Conservation (phyloP, 202 grass and related monocot genomes). For the Bolboschoenoplectus hybrid region DNA sequence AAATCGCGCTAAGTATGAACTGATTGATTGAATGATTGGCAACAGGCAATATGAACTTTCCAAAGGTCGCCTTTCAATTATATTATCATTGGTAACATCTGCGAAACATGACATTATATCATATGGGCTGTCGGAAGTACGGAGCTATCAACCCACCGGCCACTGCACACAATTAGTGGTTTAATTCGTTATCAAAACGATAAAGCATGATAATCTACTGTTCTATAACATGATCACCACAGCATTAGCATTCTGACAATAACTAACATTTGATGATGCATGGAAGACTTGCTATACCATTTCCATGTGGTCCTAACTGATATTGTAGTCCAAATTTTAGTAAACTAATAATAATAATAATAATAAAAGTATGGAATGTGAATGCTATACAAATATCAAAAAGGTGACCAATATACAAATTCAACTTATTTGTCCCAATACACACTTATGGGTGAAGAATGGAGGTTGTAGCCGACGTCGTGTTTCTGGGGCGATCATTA, state of each 20-base stretch:
- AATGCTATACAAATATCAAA: not conserved
- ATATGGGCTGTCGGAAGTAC: not conserved
- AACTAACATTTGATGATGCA: not conserved
- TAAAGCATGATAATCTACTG: not conserved
- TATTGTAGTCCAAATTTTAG: not conserved
- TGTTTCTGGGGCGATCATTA: not conserved
- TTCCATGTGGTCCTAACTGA: not conserved
- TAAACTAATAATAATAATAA: not conserved
- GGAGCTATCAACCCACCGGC: not conserved
- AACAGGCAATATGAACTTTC: not conserved
- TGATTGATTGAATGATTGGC: not conserved
- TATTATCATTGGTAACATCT: not conserved
- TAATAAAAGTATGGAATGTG: not conserved
- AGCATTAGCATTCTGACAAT: not conserved
- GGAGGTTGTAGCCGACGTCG: not conserved
- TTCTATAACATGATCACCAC: not conserved
- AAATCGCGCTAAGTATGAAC: too few species aligned
- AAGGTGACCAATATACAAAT: slow-evolving; percentile 4
- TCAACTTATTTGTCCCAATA: not conserved
- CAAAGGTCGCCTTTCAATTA: not conserved
- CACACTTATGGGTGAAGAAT: not conserved
- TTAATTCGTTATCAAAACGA: not conserved
- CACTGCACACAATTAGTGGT: not conserved
- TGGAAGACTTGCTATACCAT: not conserved
- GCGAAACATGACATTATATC: not conserved